Evolutionary conservation across 805 yeast genomes (phyloP), one percentile per base, ranked within the genome.

Genomic region (Ogataea allantospora): DNA sequence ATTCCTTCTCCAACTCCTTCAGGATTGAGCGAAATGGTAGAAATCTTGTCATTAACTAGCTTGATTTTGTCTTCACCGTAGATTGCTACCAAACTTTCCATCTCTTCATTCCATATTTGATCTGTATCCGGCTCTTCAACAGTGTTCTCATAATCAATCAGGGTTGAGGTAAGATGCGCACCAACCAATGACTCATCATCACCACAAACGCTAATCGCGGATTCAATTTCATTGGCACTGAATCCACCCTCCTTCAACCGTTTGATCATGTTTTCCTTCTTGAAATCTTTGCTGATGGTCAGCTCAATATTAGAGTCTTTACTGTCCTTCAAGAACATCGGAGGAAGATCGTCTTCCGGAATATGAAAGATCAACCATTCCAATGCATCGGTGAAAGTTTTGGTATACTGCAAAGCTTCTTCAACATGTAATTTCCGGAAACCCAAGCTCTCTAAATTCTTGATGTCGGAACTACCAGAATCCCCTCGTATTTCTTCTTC

Each of bases 341-440:
- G 48, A 0, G 99, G 99, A 21, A 91, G 65, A 53, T 91, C 99
- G 55, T 89, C 98, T 46, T 93, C 97, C 0, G 98, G 98, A 3
- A 91, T 76, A 53, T 91, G 93, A 48, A 89, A 80, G 8, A 91
- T 62, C 13, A 91, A 70, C 91, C 93, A 84, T 44, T 81, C 86
- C 28, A 84, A 59, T 0, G 82, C 70, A 16, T 72, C 77, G 2
- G 72, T 67, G 38, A 77, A 69, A 1, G 71, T 50, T 3, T 55
- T 46, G 0, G 80, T 67, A 53, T 85, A 85, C 18, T 66, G 62
- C 31, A 86, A 62, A 0, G 96, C 79, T 53, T 91, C 98, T 2
- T 65, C 61, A 1, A 83, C 75, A 55, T 89, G 97, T 1, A 73
- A 53, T 23, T 65, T 60, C 40, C 88, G 73, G 52, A 91, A 91